Base-by-base conservation (phyloP, 176 grass and related monocot genomes). In the Aegilops tauschii region DNA sequence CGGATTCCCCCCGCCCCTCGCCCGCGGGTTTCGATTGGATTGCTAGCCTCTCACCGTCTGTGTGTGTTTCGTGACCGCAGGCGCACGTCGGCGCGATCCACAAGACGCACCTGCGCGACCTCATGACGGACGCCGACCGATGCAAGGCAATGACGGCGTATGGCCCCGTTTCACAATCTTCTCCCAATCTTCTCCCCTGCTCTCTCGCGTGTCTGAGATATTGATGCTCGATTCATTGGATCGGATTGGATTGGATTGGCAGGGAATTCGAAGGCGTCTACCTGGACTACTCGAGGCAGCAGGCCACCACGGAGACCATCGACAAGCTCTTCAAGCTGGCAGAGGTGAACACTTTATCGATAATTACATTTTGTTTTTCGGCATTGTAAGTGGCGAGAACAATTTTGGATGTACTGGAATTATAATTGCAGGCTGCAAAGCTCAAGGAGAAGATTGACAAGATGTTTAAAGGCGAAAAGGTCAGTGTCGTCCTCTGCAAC, bases 71-170 rank as follows among this genome's bases (percentile, higher is more conserved):
- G 18, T 81, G 69, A 81, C 34, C 39, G 65, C 90, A 98, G 97
- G 84, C 82, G 44, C 97, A 98, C 65, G 85, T 94, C 35, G 85
- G 52, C 21, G 82, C 80, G 49, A 91, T 98, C 58, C 84, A 98
- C 16, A 92, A 83, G 65, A 98, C 90, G 20, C 97, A 96, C 73
- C 86, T 98, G 84, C 81, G 83, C 17, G 90, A 98, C 77, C 82
- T 98, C 59, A 96, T 98, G 97, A 80, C 78, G 11, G 92, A 98
- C 69, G 94, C 87, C 1, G 92, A 94, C 14, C 94, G 94, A 5
- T 96, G 90, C 94, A 89, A 91, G 8, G 91, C 97, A 80, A 96
- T 98, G 97, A 94, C 88, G 71, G 87, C 93, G 92, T 98, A 93
- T 25, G 32, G 93, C 12, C 23, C 39, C 21, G 9, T 42, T 10